These are phyloP conservation scores for Dalbergia cultrata DNA, from an alignment of 306 rosid genomes.

Conservation along the genomic window DNA sequence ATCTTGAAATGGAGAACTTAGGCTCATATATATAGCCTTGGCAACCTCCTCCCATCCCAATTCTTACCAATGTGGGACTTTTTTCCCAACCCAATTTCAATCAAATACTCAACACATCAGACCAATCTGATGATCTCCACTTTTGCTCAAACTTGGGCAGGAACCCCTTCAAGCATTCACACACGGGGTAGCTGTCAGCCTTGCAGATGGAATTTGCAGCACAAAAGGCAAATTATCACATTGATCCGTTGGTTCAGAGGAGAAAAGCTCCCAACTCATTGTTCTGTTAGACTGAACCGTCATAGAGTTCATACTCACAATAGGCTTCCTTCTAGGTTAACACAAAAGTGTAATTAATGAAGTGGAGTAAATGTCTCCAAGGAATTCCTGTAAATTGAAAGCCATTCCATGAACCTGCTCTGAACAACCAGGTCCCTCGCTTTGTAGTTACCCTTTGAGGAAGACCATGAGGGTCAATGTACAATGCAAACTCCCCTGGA, in stretches of 20 bases:
- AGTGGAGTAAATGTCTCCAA: neutral
- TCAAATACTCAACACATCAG: too few relatives aligned
- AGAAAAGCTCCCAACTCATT: neutral
- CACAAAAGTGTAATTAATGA: neutral
- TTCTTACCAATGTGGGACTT: too few relatives aligned
- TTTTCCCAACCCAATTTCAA: too few relatives aligned
- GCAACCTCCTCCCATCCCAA: too few relatives aligned
- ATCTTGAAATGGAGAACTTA: too few relatives aligned
- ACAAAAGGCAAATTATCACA: neutral
- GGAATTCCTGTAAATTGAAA: neutral
- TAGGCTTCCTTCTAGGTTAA: constrained; percentile 3
- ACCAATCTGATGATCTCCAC: too few relatives aligned
- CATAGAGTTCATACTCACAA: neutral
- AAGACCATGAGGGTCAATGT: constrained; percentile 45
- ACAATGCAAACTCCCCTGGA: neutral
- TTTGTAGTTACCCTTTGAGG: constrained; percentile 38
- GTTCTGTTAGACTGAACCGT: neutral
- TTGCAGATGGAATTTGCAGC: too few relatives aligned
- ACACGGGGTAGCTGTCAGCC: too few relatives aligned
- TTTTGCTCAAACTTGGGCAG: too few relatives aligned
- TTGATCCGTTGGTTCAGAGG: neutral
- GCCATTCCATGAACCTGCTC: constrained; percentile 53
- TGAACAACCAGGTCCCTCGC: neutral
- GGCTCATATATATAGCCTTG: too few relatives aligned
- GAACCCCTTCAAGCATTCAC: too few relatives aligned